Evolutionary conservation across 2,329 filamentous ascomycete species (phyloP).

Genomic region (Ilyonectria mors-panacis): DNA sequence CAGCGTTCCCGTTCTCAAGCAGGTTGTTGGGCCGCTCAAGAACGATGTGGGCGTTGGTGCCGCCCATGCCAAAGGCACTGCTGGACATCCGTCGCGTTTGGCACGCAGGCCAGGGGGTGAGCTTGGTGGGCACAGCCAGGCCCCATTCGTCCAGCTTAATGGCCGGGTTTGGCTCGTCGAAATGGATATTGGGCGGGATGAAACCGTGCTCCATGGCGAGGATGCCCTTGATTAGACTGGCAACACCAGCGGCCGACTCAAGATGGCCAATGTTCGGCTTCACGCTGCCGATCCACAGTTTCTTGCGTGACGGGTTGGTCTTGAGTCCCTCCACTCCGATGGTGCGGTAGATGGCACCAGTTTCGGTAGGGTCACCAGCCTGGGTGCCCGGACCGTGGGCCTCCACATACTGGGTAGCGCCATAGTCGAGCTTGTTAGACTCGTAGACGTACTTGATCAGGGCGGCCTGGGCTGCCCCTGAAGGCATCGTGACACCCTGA

Average conservation of each 20-base stretch:
- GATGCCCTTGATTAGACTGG: background rate
- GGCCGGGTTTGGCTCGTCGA: background rate
- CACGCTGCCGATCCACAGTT: background rate
- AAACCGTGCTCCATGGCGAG: background rate
- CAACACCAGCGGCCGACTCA: background rate
- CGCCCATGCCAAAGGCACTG: background rate
- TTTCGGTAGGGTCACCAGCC: constrained; percentile 27
- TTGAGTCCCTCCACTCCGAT: too few relatives aligned
- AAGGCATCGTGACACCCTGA: background rate
- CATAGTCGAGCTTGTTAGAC: constrained; percentile 1
- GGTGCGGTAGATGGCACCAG: constrained; percentile 6
- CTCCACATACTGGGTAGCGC: constrained; percentile 16
- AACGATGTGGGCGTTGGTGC: background rate
- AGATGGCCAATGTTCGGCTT: background rate
- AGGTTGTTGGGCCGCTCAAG: background rate
- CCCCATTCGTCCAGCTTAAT: background rate
- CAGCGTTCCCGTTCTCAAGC: too few relatives aligned
- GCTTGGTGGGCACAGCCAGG: background rate
- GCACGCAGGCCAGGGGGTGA: background rate
- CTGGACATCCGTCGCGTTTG: background rate
- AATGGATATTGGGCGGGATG: background rate
- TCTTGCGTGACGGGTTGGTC: too few relatives aligned
- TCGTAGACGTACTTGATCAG: constrained; percentile 6
- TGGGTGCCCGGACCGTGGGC: constrained; percentile 28
- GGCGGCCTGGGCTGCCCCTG: constrained; percentile 33